Conservation (phyloP, 306 rosid genomes). For the Glycine latifolia region DNA sequence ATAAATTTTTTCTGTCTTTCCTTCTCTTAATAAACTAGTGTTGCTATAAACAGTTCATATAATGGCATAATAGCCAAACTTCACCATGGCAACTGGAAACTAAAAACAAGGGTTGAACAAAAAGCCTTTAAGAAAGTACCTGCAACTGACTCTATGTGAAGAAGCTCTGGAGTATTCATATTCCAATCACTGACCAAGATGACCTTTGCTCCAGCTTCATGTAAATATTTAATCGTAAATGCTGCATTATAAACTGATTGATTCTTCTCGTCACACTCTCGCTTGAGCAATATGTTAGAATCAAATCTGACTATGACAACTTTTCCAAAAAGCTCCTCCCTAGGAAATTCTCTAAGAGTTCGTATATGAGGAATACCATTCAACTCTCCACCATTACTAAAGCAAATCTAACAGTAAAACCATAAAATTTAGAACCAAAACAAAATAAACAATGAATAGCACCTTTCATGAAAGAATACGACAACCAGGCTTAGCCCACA, state of each 20-base stretch:
- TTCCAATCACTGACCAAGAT: constrained; percentile 82
- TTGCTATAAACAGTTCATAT: constrained; percentile 28
- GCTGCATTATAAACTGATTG: constrained; percentile 55
- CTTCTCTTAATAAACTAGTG: constrained; percentile 17
- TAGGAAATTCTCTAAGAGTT: constrained; percentile 77
- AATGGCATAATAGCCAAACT: constrained; percentile 6
- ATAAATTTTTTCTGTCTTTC: constrained; percentile 23
- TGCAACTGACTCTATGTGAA: constrained; percentile 54
- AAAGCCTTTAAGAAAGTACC: constrained; percentile 59
- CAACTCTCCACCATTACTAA: constrained; percentile 56
- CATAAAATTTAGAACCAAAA: constrained; percentile 46
- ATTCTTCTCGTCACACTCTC: constrained; percentile 44
- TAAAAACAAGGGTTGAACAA: constrained; percentile 40
- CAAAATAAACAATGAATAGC: constrained; percentile 12
- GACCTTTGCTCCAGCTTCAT: constrained; percentile 68
- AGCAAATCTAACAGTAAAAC: constrained; percentile 51
- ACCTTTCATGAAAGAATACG: constrained; percentile 27
- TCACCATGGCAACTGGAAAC: constrained; percentile 16
- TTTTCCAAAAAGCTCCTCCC: constrained; percentile 74
- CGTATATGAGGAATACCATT: constrained; percentile 72
- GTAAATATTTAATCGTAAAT: constrained; percentile 70
- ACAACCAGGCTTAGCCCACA: constrained; percentile 6
- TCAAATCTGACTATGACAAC: constrained; percentile 87
- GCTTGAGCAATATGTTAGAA: constrained; percentile 67
- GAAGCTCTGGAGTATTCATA: constrained; percentile 48